These are phyloP conservation scores for Podaxis pistillaris DNA, from an alignment of 768 basidiomycete genomes.

Conservation along the genomic window DNA sequence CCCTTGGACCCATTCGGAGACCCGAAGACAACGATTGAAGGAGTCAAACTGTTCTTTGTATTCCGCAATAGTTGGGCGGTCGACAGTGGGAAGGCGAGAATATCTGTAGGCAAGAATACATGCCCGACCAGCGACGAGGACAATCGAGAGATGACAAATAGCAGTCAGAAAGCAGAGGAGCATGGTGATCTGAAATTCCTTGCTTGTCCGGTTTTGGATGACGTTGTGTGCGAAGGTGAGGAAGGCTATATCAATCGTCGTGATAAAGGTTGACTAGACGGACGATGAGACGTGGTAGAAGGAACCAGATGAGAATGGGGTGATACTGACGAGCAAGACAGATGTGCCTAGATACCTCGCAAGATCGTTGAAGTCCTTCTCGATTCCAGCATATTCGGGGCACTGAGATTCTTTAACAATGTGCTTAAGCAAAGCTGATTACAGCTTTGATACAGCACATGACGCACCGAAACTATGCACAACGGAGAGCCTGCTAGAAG, in stretches of 20 bases:
- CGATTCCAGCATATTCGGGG: background rate
- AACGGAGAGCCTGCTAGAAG: background rate
- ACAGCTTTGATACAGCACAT: background rate
- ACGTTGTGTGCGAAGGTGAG: slow-evolving; percentile 2
- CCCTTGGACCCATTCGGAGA: slow-evolving; percentile 1
- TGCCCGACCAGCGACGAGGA: slow-evolving; percentile 7
- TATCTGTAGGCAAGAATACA: background rate
- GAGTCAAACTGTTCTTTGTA: background rate
- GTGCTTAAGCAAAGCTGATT: background rate
- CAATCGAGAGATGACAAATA: background rate
- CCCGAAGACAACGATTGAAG: background rate
- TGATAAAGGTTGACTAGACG: slow-evolving; percentile 1
- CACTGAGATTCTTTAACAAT: background rate
- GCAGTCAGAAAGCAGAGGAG: slow-evolving; percentile 1
- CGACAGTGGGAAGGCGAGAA: background rate
- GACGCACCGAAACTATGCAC: background rate
- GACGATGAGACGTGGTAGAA: background rate
- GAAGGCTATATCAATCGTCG: background rate
- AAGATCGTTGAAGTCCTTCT: background rate
- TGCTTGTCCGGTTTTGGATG: background rate
- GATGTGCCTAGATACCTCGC: background rate
- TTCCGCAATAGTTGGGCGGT: background rate
- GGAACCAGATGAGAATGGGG: background rate
- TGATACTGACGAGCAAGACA: background rate
- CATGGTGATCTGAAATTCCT: slow-evolving; percentile 4